Base-by-base conservation (phyloP, 345 rosid species). In the Bretschneidera sinensis region DNA sequence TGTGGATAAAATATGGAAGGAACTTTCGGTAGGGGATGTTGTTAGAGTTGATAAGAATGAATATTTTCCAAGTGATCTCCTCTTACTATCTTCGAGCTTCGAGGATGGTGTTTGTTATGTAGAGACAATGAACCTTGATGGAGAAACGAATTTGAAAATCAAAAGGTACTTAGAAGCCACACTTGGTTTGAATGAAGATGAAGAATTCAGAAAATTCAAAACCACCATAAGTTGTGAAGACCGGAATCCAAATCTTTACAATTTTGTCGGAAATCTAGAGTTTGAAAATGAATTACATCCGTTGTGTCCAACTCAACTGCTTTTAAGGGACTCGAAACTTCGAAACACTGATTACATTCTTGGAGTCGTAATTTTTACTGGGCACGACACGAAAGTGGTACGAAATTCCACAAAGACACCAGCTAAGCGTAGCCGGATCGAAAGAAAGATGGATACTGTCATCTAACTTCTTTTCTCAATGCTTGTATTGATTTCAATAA, bases 71-170 rank as follows among this genome's bases (percentile, higher is more conserved):
- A 70, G 80, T 56, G 94, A 89, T 76, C 76, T 86, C 59, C 82
- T 89, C 28, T 45, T 89, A 5, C 55, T 89, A 45, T 89, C 94
- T 1, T 82, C 89, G 0, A 84, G 94, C 71, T 84, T 82, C 55
- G 87, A 84, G 17, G 96, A 89, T 59, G 94, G 94, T 17, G 73
- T 89, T 23, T 89, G 91, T 67, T 89, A 84, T 61, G 96, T 89
- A 2, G 94, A 89, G 79, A 89, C 96, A 0, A 86, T 81, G 96
- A 89, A 86, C 20, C 78, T 89, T 19, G 96, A 89, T 62, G 94
- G 96, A 0, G 94, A 89, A 62, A 89, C 94, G 13, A 86, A 81
- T 61, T 62, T 89, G 76, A 86, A 89, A 70, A 72, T 79, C 0
- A 89, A 89, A 64, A 79, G 87, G 60, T 71, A 76, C 47, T 68